Evolutionary conservation across 352 stramenopile species (phyloP).

Genomic region (Globisporangium cystogenes): DNA sequence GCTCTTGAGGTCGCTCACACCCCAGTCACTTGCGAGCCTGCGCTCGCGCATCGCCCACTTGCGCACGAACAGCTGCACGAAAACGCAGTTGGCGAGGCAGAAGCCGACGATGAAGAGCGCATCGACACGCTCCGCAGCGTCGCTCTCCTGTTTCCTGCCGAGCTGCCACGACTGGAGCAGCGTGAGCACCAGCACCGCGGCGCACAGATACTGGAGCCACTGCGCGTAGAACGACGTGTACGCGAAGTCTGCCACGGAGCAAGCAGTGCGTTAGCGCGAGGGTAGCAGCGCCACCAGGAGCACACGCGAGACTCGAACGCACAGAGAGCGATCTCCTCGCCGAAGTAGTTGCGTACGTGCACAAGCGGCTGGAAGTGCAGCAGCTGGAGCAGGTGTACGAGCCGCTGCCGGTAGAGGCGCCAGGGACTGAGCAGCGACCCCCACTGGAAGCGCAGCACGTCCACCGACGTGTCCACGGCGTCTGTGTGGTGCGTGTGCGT

Average conservation of each 20-base stretch:
- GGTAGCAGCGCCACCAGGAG: neutral
- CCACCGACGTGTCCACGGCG: slow-evolving; percentile 63
- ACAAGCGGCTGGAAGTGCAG: slow-evolving; percentile 35
- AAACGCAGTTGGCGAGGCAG: slow-evolving; percentile 38
- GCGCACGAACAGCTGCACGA: slow-evolving; percentile 42
- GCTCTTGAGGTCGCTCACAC: slow-evolving; percentile 25
- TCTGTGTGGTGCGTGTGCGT: slow-evolving; percentile 49
- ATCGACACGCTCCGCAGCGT: neutral
- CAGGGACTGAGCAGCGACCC: slow-evolving; percentile 26
- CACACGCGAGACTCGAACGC: slow-evolving; percentile 11
- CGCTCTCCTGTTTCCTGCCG: neutral
- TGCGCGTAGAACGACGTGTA: slow-evolving; percentile 57
- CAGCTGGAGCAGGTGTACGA: slow-evolving; percentile 14
- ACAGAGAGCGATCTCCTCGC: slow-evolving; percentile 76
- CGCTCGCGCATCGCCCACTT: slow-evolving; percentile 56
- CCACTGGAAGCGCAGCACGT: slow-evolving; percentile 52
- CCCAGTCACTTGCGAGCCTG: slow-evolving; percentile 39
- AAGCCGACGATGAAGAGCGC: slow-evolving; percentile 23
- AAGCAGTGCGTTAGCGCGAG: neutral
- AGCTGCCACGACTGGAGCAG: slow-evolving; percentile 8
- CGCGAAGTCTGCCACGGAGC: slow-evolving; percentile 15
- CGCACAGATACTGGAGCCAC: slow-evolving; percentile 31
- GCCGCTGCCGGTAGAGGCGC: slow-evolving; percentile 14
- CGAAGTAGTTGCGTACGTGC: slow-evolving; percentile 77
- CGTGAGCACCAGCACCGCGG: slow-evolving; percentile 26